phyloP scores from a whole-genome alignment of 805 yeast species.

The Lachancea mirantina region DNA sequence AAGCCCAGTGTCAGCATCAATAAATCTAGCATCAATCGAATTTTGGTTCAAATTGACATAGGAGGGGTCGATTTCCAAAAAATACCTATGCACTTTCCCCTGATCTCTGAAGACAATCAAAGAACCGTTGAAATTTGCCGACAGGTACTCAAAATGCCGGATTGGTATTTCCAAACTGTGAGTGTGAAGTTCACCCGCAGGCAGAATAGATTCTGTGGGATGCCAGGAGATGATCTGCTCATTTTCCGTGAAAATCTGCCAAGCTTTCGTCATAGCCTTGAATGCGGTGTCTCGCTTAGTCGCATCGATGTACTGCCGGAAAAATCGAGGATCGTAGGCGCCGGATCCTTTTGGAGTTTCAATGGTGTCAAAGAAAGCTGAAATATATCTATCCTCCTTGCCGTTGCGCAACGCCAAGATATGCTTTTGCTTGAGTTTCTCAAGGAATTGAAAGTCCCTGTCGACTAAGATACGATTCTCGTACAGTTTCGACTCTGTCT shows the following conservation, averaged over 20 bases:
- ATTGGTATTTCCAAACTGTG: conserved; percentile 50
- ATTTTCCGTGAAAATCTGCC: conserved; percentile 38
- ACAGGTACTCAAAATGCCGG: conserved; percentile 35
- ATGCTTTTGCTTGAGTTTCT: neutral
- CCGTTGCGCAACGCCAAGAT: neutral
- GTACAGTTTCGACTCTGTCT: neutral
- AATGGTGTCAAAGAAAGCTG: no score
- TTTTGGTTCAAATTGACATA: conserved; percentile 36
- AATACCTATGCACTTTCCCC: conserved; percentile 34
- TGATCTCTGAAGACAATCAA: conserved; percentile 21
- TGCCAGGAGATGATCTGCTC: conserved; percentile 42
- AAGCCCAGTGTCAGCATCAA: conserved; percentile 51
- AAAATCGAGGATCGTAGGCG: no score
- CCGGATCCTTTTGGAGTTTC: no score
- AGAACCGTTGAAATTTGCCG: conserved; percentile 39
- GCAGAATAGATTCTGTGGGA: conserved; percentile 51
- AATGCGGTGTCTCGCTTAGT: no score
- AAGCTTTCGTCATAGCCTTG: conserved; percentile 41
- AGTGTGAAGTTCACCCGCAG: conserved; percentile 44
- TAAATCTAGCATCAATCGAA: conserved; percentile 52
- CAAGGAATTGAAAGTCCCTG: neutral
- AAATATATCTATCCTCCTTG: no score
- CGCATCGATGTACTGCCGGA: no score
- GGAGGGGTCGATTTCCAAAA: conserved; percentile 37
- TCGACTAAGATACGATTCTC: neutral